These are phyloP conservation scores for Rhodomyrtus psidioides DNA, from an alignment of 441 rosid species.

Conservation along the genomic window DNA sequence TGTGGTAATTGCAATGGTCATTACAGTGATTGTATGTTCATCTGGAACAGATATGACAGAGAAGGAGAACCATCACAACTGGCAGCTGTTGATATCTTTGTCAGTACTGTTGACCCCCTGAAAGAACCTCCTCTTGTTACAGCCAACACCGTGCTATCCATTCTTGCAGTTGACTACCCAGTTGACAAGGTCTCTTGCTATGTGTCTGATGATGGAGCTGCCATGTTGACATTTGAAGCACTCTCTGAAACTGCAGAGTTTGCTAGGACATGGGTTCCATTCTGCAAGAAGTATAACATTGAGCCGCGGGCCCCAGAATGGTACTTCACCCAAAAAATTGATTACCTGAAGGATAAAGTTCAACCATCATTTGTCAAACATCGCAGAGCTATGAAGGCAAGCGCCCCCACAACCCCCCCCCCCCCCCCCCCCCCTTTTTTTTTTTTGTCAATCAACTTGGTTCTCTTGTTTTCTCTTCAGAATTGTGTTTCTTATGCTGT, in stretches of 20 bases:
- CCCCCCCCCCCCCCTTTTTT: no score
- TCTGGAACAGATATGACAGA: constrained; percentile 10
- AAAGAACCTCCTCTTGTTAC: constrained; percentile 15
- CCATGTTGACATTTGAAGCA: constrained; percentile 13
- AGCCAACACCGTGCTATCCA: constrained; percentile 10
- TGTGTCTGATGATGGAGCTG: constrained; percentile 14
- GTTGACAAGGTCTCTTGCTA: constrained; percentile 15
- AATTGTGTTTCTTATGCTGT: background rate
- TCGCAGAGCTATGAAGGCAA: constrained; percentile 17
- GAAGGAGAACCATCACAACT: constrained; percentile 12
- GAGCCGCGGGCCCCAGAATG: constrained; percentile 16
- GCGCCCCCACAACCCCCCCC: no score
- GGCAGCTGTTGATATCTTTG: constrained; percentile 16
- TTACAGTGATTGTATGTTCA: background rate
- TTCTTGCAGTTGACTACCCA: constrained; percentile 13
- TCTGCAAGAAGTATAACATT: constrained; percentile 10
- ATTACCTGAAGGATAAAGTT: constrained; percentile 12
- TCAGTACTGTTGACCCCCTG: constrained; percentile 10
- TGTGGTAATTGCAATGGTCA: background rate
- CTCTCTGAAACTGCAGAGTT: constrained; percentile 13
- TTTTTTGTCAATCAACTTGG: background rate
- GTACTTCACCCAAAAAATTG: constrained; percentile 9
- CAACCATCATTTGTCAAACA: constrained; percentile 10
- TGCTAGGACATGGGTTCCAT: constrained; percentile 13
- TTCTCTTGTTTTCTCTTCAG: background rate